phyloP scores from a whole-genome alignment of 2,329 filamentous ascomycete genomes.

The Verticillium tricorpus region DNA sequence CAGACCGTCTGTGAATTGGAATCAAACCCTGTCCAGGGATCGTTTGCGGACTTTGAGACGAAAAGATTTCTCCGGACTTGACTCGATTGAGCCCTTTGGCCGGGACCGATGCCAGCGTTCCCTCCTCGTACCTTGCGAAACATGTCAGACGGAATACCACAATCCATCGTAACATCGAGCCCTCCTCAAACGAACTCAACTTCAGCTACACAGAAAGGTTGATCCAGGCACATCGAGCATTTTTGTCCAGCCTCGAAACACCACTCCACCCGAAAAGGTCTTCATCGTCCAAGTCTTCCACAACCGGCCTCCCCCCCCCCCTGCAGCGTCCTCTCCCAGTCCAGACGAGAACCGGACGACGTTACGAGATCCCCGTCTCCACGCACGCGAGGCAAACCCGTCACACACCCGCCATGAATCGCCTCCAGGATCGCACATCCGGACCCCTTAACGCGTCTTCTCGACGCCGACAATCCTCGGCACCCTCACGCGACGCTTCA shows the following conservation, averaged over 20 bases:
- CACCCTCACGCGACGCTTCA: background rate
- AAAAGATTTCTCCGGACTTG: background rate
- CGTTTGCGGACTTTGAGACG: background rate
- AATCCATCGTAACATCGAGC: background rate
- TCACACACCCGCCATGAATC: background rate
- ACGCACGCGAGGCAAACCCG: background rate
- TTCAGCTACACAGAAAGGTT: background rate
- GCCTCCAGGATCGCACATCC: background rate
- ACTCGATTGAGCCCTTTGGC: background rate
- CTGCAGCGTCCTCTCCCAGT: background rate
- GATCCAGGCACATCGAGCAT: background rate
- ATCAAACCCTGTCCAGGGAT: background rate
- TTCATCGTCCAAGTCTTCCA: background rate
- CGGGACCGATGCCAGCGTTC: background rate
- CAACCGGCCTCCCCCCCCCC: background rate
- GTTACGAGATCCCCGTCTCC: background rate
- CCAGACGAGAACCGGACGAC: background rate
- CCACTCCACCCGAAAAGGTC: background rate
- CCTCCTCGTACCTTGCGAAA: background rate
- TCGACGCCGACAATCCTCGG: background rate
- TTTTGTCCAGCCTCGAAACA: background rate
- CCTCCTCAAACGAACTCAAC: background rate
- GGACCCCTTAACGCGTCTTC: background rate
- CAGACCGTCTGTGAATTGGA: too few relatives aligned
- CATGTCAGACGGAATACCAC: background rate